These are phyloP conservation scores for Eucalyptus marginata DNA, from an alignment of 345 rosid genomes.

Conservation along the genomic window DNA sequence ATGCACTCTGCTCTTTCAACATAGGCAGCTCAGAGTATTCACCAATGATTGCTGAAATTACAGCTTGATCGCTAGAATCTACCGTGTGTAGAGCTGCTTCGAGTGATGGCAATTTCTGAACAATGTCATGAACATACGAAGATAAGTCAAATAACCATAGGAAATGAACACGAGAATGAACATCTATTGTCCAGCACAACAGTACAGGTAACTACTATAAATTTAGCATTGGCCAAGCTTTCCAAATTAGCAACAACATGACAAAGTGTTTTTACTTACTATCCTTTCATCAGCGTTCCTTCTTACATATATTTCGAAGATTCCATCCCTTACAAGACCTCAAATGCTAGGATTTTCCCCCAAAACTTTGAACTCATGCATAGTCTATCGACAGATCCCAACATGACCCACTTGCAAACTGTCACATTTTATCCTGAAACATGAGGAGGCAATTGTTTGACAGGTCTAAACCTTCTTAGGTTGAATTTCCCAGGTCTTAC, in stretches of 20 bases:
- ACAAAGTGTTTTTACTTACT: background rate
- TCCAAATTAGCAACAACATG: background rate
- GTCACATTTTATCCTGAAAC: background rate
- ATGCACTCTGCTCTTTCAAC: conserved; percentile 54
- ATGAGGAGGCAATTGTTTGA: background rate
- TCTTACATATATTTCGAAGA: background rate
- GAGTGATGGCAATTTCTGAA: conserved; percentile 45
- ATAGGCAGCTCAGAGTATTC: conserved; percentile 44
- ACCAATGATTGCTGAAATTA: conserved; percentile 41
- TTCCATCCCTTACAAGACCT: background rate
- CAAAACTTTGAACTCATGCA: background rate
- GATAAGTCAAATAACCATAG: background rate
- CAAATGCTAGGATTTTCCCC: background rate
- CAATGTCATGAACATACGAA: background rate
- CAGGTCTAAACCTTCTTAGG: background rate
- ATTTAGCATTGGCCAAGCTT: background rate
- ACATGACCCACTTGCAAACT: background rate
- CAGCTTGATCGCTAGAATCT: conserved; percentile 36
- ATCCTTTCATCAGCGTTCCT: background rate
- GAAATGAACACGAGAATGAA: background rate
- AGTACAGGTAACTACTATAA: background rate
- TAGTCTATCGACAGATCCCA: background rate
- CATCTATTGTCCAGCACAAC: background rate
- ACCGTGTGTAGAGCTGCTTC: conserved; percentile 49
- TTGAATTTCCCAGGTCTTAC: background rate